Base-by-base conservation (phyloP, 192 early-diverging fungal species). In the Geosiphon pyriformis region DNA sequence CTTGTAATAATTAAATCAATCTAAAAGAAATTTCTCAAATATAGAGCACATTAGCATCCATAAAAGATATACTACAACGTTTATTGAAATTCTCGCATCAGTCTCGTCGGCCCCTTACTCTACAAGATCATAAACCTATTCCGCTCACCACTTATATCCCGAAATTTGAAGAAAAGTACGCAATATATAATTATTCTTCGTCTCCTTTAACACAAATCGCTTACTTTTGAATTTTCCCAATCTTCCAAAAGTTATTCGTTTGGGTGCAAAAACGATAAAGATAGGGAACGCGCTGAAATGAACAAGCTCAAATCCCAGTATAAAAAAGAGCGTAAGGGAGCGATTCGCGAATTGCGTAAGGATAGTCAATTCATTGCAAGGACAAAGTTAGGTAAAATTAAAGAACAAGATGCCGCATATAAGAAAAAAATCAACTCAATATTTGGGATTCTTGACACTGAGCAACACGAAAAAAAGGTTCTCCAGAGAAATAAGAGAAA, bases 251-350 rank as follows among this genome's bases (percentile, higher is more conserved):
- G 80, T 54, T 98, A 98, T 76, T 97, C 90, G 22, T 62, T 95
- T 58, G 95, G 98, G 60, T 78, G 79, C 47, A 82, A 87, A 71
- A 88, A 92, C 67, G 92, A 94, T 72, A 85, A 88, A 22, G 87
- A 95, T 72, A 77, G 85, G 52, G 87, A 88, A 31, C 86, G 88
- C 50, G 82, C 82, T 59, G 83, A 92, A 74, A 67, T 75, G 27
- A 76, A 84, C 57, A 97, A 96, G 76, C 75, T 96, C 55, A 75
- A 89, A 31, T 71, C 83, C 8, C 88, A 94, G 77, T 82, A 91
- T 75, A 94, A 92, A 78, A 89, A 91, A 78, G 97, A 99, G 72
- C 83, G 85, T 74, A 93, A 97, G 72, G 94, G 96, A 17, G 95
- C 95, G 23, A 83, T 94, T 49, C 87, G 97, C 25, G 97, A 99